phyloP scores from a whole-genome alignment of 2,329 filamentous ascomycete species.

The Microdochium trichocladiopsis region DNA sequence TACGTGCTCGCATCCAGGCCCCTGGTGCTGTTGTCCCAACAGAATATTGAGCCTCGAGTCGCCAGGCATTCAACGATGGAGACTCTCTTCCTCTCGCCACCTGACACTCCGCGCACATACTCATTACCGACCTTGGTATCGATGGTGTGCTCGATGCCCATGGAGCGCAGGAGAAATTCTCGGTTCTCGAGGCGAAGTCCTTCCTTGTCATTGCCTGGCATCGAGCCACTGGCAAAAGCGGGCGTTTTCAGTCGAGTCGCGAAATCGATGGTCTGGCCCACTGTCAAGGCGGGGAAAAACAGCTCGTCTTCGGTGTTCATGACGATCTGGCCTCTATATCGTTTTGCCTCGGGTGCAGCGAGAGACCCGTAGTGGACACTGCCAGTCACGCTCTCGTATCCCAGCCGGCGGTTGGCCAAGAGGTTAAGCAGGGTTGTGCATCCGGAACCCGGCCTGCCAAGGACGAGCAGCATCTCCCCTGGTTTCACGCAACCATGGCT shows the following conservation, averaged over 20 bases:
- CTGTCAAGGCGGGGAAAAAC: constrained; percentile 59
- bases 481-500: constrained; percentile 45
- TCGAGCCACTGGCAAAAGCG: constrained; percentile 50
- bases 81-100: constrained; percentile 63
- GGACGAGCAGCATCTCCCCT: constrained; percentile 43
- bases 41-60: constrained; percentile 50
- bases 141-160: constrained; percentile 55
- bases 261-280: constrained; percentile 57
- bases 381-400: constrained; percentile 35
- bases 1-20: constrained; percentile 58
- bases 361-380: constrained; percentile 45
- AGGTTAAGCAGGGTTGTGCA: constrained; percentile 53
- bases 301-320: constrained; percentile 60
- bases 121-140: constrained; percentile 64
- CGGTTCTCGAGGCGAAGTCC: constrained; percentile 4
- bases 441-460: constrained; percentile 39
- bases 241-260: constrained; percentile 55
- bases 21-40: constrained; percentile 62
- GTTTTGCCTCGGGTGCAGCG: neutral
- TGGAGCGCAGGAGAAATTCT: constrained; percentile 51
- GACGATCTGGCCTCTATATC: constrained; percentile 47
- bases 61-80: constrained; percentile 60
- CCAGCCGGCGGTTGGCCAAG: constrained; percentile 43
- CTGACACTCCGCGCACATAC: constrained; percentile 58
- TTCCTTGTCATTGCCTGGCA: constrained; percentile 41